Percentiles rank a stretch among this genome's conserved stretches.
These are phyloP conservation scores for Arabidopsis arenosa DNA, from an alignment of 345 rosid genomes.

Conservation along the genomic window DNA sequence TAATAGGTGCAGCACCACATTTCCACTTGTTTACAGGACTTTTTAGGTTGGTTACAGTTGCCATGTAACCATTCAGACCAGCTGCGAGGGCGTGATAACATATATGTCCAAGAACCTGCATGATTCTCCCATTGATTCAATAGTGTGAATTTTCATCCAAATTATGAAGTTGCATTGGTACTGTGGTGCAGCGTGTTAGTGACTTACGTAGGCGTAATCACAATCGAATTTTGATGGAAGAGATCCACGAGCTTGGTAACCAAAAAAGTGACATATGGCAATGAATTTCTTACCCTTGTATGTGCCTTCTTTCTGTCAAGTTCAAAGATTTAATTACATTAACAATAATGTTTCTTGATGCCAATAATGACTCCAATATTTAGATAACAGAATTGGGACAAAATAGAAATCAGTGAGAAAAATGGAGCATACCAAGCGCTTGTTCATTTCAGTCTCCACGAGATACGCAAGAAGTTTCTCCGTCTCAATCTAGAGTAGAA, in stretches of 20 bases:
- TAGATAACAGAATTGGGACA: neutral
- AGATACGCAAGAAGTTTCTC: slow-evolving; percentile 98
- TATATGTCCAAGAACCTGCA: slow-evolving; percentile 91
- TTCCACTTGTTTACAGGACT: slow-evolving; percentile 94
- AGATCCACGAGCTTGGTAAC: slow-evolving; percentile 99
- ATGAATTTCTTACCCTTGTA: slow-evolving; percentile 95
- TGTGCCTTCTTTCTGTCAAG: slow-evolving; percentile 78
- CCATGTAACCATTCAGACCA: slow-evolving; percentile 96
- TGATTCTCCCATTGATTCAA: neutral
- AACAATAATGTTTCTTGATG: slow-evolving; percentile 20
- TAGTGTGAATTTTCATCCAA: slow-evolving; percentile 12
- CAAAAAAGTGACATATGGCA: slow-evolving; percentile 98
- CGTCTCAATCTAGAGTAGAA: slow-evolving; percentile 78
- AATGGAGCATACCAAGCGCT: slow-evolving; percentile 62
- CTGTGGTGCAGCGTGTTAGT: slow-evolving; percentile 6
- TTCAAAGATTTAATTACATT: slow-evolving; percentile 32
- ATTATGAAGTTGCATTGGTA: neutral
- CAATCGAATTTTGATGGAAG: slow-evolving; percentile 97
- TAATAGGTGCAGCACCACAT: slow-evolving; percentile 94
- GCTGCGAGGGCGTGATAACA: slow-evolving; percentile 94
- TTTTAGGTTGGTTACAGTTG: slow-evolving; percentile 89
- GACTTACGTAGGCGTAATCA: slow-evolving; percentile 93
- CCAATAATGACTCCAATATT: neutral
- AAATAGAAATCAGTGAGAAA: neutral
- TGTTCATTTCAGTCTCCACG: slow-evolving; percentile 94